These are phyloP conservation scores for Zizania latifolia DNA, from an alignment of 176 grass and related monocot species.

Conservation along the genomic window DNA sequence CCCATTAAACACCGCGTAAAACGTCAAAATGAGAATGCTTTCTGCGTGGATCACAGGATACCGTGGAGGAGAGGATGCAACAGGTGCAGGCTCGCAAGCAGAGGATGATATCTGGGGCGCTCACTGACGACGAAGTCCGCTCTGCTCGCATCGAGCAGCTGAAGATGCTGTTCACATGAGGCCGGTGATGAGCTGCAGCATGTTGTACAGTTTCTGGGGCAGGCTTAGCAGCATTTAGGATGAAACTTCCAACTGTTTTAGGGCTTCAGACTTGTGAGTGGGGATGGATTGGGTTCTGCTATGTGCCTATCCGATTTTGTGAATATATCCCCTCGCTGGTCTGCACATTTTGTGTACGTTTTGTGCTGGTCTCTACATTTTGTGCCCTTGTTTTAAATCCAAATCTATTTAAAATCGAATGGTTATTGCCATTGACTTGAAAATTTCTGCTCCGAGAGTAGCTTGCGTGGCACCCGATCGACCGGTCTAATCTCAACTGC, in stretches of 20 bases:
- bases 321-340: conserved; percentile 2
- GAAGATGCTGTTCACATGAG: conserved; percentile 85
- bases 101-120: conserved; percentile 75
- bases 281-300: conserved; percentile 31
- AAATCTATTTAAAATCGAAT: background rate
- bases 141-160: conserved; percentile 69
- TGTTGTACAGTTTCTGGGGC: conserved; percentile 20
- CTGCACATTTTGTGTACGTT: conserved; percentile 35
- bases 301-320: conserved; percentile 40
- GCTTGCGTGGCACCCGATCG: no score
- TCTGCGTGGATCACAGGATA: conserved; percentile 42
- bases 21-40: background rate
- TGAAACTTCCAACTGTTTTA: background rate
- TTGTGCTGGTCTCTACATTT: no score
- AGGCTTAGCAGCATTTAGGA: background rate
- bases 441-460: no score
- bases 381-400: no score
- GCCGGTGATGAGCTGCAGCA: background rate
- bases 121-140: conserved; percentile 77
- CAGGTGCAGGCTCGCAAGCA: conserved; percentile 79
- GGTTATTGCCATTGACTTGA: background rate
- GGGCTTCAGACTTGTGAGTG: conserved; percentile 1
- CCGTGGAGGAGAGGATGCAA: conserved; percentile 87
- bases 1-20: background rate
- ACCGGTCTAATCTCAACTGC: no score